A percentile compares a stretch with the other conserved stretches of the same genome.
These are phyloP conservation scores for Hirschioporus abietinus DNA, from an alignment of 768 basidiomycete species.

Conservation along the genomic window DNA sequence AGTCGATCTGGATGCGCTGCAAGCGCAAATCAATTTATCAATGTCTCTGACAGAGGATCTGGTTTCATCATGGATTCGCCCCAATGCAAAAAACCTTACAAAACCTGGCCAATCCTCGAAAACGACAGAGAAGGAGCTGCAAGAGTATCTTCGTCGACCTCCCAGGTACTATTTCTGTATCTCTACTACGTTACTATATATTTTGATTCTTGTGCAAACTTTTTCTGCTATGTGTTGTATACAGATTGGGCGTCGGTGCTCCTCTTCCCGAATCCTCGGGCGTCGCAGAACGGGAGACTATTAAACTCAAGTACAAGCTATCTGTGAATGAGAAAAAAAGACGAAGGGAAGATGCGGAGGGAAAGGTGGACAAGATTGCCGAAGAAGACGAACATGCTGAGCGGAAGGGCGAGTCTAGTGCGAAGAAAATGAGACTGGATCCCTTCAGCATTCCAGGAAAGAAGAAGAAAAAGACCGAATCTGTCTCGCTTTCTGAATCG, in stretches of 20 bases:
- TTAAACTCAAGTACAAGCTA: constrained; percentile 57
- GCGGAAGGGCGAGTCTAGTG: not conserved
- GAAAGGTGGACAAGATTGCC: constrained; percentile 11
- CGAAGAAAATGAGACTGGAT: not conserved
- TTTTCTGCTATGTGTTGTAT: not conserved
- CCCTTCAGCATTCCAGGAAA: not conserved
- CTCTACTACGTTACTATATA: constrained; percentile 7
- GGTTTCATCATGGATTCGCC: constrained; percentile 67
- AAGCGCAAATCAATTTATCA: constrained; percentile 79
- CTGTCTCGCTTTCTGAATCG: not conserved
- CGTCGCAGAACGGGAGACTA: constrained; percentile 45
- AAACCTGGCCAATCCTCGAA: constrained; percentile 25
- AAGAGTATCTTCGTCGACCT: constrained; percentile 64
- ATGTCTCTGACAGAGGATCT: constrained; percentile 72
- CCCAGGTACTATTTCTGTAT: constrained; percentile 46
- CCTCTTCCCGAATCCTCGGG: constrained; percentile 44
- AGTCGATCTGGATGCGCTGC: constrained; percentile 61
- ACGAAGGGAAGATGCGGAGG: constrained; percentile 35
- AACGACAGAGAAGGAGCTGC: constrained; percentile 42
- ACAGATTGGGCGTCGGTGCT: constrained; percentile 74
- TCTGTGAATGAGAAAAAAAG: constrained; percentile 46
- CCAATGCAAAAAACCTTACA: constrained; percentile 27
- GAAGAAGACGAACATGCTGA: constrained; percentile 2
- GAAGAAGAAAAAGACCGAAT: not conserved
- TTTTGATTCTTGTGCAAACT: constrained; percentile 11